These are phyloP conservation scores for Podospora comata DNA, from an alignment of 495 filamentous ascomycete species.

Conservation along the genomic window DNA sequence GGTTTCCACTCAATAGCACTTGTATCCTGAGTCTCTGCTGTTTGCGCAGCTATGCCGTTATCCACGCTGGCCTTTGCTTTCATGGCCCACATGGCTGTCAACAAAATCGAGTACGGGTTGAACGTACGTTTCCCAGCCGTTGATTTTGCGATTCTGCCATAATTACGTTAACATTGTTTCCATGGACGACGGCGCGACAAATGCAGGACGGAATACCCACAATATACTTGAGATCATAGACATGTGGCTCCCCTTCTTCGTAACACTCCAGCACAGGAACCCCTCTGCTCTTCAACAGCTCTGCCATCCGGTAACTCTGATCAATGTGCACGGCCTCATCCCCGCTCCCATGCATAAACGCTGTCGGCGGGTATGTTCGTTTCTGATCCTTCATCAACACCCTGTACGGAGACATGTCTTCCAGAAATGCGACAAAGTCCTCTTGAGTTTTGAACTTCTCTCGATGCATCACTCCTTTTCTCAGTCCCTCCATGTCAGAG, in stretches of 20 bases:
- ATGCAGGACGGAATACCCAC: slow-evolving; percentile 15
- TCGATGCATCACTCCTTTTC: slow-evolving; percentile 23
- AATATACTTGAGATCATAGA: slow-evolving; percentile 31
- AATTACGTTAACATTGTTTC: background rate
- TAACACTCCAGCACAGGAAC: slow-evolving; percentile 28
- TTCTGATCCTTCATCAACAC: slow-evolving; percentile 16
- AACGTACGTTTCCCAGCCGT: slow-evolving; percentile 27
- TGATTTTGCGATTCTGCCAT: slow-evolving; percentile 17
- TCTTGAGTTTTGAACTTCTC: slow-evolving; percentile 26
- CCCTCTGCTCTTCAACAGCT: slow-evolving; percentile 16
- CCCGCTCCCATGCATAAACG: slow-evolving; percentile 29
- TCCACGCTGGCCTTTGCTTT: background rate
- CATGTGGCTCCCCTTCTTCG: slow-evolving; percentile 25
- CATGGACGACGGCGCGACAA: background rate
- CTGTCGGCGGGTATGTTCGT: slow-evolving; percentile 29
- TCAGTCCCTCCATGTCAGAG: slow-evolving; percentile 9
- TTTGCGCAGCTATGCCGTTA: no score
- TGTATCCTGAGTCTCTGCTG: no score
- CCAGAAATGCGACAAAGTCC: slow-evolving; percentile 20
- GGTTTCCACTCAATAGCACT: no score
- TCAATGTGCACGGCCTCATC: slow-evolving; percentile 24
- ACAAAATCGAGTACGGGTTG: slow-evolving; percentile 31
- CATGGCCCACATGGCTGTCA: slow-evolving; percentile 11
- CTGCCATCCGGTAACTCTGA: slow-evolving; percentile 27
- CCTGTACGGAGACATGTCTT: slow-evolving; percentile 20